Conservation (phyloP, 805 yeast genomes). For the Lipomyces sp. region DNA sequence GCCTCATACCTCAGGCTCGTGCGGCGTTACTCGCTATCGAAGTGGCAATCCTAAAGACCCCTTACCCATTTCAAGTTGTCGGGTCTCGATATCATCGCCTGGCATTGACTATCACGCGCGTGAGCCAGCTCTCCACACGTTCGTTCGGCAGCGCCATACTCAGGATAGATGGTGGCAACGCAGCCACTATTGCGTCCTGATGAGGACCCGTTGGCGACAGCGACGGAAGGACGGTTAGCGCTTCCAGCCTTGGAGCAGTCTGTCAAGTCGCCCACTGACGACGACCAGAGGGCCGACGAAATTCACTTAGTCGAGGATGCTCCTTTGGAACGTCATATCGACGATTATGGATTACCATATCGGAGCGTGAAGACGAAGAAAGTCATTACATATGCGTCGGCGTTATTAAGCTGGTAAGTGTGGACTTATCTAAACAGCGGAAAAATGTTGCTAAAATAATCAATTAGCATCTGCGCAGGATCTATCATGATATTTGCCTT, state of each 20-base stretch:
- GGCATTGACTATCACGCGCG: background rate
- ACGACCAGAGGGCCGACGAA: background rate
- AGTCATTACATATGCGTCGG: constrained; percentile 27
- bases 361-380: constrained; percentile 8
- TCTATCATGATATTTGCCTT: constrained; percentile 82
- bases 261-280: background rate
- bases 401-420: constrained; percentile 30
- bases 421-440: too few relatives aligned
- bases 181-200: constrained; percentile 25
- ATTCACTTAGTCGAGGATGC: background rate
- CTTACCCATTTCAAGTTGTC: background rate
- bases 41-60: background rate
- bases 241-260: constrained; percentile 27
- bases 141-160: background rate
- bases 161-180: constrained; percentile 14
- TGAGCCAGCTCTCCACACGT: background rate
- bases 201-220: constrained; percentile 21
- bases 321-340: background rate
- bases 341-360: background rate
- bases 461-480: constrained; percentile 71
- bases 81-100: background rate
- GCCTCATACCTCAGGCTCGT: background rate
- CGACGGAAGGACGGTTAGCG: constrained; percentile 22
- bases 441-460: background rate
- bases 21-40: background rate